These are phyloP conservation scores for Pythium coloratum DNA, from an alignment of 352 stramenopile species.

Conservation along the genomic window DNA sequence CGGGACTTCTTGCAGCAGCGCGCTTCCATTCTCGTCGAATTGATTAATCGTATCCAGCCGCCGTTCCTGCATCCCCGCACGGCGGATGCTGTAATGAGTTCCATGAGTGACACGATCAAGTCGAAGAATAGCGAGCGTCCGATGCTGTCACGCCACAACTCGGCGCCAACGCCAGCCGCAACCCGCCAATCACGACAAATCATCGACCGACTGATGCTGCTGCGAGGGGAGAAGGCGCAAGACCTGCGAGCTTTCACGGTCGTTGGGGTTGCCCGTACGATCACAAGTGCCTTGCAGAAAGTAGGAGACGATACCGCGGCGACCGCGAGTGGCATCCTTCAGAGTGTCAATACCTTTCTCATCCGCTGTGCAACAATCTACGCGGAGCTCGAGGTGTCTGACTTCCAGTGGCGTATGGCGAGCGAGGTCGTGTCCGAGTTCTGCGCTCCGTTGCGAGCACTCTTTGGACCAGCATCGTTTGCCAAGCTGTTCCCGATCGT, in stretches of 20 bases:
- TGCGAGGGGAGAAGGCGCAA: constrained; percentile 49
- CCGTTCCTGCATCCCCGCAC: constrained; percentile 69
- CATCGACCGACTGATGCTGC: constrained; percentile 40
- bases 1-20: constrained; percentile 52
- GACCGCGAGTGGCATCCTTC: constrained; percentile 39
- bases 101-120: constrained; percentile 30
- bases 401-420: constrained; percentile 78
- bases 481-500: constrained; percentile 56
- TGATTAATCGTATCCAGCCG: constrained; percentile 55
- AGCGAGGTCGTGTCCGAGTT: constrained; percentile 73
- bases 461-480: constrained; percentile 60
- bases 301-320: constrained; percentile 48
- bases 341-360: constrained; percentile 59
- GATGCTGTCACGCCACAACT: constrained; percentile 11
- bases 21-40: constrained; percentile 42
- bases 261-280: constrained; percentile 59
- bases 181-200: constrained; percentile 25
- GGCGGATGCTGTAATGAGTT: constrained; percentile 50
- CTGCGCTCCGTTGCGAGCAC: constrained; percentile 51
- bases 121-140: constrained; percentile 6
- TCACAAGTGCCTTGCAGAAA: constrained; percentile 64
- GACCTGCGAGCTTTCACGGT: constrained; percentile 65
- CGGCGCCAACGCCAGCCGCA: constrained; percentile 9
- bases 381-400: constrained; percentile 68
- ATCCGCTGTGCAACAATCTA: constrained; percentile 70